Base-by-base conservation (phyloP, 2,329 filamentous ascomycete genomes). In the Diaporthe vexans region DNA sequence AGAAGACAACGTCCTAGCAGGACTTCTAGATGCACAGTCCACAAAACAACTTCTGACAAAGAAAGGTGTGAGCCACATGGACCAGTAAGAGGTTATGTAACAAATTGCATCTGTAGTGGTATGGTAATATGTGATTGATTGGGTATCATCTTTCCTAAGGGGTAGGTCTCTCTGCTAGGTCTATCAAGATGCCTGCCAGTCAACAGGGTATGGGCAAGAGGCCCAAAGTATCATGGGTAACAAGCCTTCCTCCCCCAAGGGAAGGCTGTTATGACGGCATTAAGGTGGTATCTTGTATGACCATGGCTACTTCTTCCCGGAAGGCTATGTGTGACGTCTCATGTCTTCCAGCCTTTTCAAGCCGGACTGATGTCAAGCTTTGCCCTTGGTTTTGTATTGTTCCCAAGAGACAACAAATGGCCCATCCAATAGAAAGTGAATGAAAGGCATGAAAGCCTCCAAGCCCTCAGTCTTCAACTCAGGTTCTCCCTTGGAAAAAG, bases 111-210 rank as follows among this genome's bases (percentile, higher is more conserved):
- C 37, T 13, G 37, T 40, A 13, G 37, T 40, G 37, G 37, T 40
- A 40, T 40, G 11, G 10, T 40, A 40, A 40, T 40, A 40, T 40
- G 37, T 40, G 37, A 40, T 54, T 57, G 69, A 68, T 61, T 54
- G 61, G 69, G 61, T 68, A 69, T 72, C 59, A 69, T 67, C 33
- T 74, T 61, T 29, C 46, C 29, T 33, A 4, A 72, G 35, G 52
- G 56, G 24, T 33, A 56, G 40, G 58, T 61, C 43, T 29, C 52
- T 69, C 21, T 37, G 8, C 19, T 58, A 58, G 9, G 19, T 58
- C 56, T 26, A 37, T 37, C 33, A 8, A 10, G 33, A 35, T 58
- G 15, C 9, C 17, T 35, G 19, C 33, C 26, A 19, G 17, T 35
- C 8, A 35, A 15, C 4, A 15, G 1, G n/a, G 35, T 13, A 0